These are phyloP conservation scores for Begonia loranthoides DNA, from an alignment of 306 rosid genomes.

Conservation along the genomic window DNA sequence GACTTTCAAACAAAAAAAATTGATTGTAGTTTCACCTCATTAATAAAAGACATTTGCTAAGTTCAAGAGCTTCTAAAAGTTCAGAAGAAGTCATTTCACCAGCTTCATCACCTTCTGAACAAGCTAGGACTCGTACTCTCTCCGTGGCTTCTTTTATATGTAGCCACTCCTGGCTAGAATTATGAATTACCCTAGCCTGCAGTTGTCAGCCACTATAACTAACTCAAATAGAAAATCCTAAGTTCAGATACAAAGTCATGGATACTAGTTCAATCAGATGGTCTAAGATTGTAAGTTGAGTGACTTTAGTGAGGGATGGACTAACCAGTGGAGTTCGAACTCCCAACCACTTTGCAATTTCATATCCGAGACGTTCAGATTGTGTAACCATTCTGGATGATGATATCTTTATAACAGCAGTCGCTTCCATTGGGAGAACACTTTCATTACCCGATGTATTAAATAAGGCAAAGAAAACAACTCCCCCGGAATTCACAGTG, in stretches of 20 bases:
- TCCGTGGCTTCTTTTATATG: constrained; percentile 91
- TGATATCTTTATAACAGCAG: constrained; percentile 81
- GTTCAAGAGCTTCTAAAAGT: constrained; percentile 97
- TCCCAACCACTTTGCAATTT: constrained; percentile 82
- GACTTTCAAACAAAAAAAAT: constrained; percentile 2
- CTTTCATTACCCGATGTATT: constrained; percentile 33
- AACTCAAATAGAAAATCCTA: background rate
- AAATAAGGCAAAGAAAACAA: constrained; percentile 86
- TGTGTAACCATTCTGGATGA: constrained; percentile 92
- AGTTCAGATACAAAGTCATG: background rate
- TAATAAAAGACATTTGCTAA: constrained; percentile 71
- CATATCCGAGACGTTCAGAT: constrained; percentile 92
- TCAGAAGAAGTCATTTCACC: constrained; percentile 79
- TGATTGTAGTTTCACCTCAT: constrained; percentile 46
- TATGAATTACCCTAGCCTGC: constrained; percentile 87
- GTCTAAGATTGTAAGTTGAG: constrained; percentile 7
- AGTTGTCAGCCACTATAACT: constrained; percentile 12
- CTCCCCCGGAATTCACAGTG: constrained; percentile 91
- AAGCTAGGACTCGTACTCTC: constrained; percentile 62
- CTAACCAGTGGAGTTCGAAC: constrained; percentile 79
- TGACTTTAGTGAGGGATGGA: constrained; percentile 7
- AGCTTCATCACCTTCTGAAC: constrained; percentile 58
- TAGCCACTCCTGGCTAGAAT: constrained; percentile 70
- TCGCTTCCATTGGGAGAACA: constrained; percentile 49
- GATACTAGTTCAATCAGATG: constrained; percentile 8